Evolutionary conservation across 1,139 yeast genomes (phyloP), one percentile per base, ranked within the genome.

Genomic region (Diutina ranongensis): DNA sequence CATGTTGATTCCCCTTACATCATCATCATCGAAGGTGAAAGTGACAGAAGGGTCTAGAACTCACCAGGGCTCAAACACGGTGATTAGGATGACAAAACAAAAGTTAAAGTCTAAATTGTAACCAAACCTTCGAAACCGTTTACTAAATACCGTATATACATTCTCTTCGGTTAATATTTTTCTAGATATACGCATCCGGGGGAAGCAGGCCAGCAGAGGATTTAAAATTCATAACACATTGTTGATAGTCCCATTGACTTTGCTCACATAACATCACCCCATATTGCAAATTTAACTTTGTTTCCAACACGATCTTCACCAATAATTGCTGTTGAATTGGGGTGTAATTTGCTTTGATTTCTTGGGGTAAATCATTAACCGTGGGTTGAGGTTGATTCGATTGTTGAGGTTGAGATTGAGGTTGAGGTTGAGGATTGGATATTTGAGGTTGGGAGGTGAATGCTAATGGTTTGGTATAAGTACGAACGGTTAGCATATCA

Each of bases 241-340:
- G 74, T 45, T 76, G 80, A 54, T 77, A 80, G 61, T 86, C 83
- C 89, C 95, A 89, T 47, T 77, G 73, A 55, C 95, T 87, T 60
- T 88, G 96, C 57, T 88, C 89, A 46, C 92, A 83, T 45, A 94
- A 73, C 87, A 89, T 78, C 33, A 80, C 65, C 1, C 94, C 86
- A 60, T 80, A 92, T 55, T 84, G 84, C 22, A 85, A 69, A 54
- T 77, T 88, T 52, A 92, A 67, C 47, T 80, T 78, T 0, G 97
- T 92, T 52, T 84, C 88, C 44, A 74, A 62, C 62, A 83, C 75
- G 25, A 92, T 66, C 54, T 75, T 80, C 22, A 76, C 73, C 21
- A 86, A 71, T 9, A 86, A 63, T 50, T 80, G 83, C 52, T 82
- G 79, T 58, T 87, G 95, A 1, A 64, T 60, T 0, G 75, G 72